phyloP scores from a whole-genome alignment of 192 early-diverging fungal genomes.

The Dispira simplex region DNA sequence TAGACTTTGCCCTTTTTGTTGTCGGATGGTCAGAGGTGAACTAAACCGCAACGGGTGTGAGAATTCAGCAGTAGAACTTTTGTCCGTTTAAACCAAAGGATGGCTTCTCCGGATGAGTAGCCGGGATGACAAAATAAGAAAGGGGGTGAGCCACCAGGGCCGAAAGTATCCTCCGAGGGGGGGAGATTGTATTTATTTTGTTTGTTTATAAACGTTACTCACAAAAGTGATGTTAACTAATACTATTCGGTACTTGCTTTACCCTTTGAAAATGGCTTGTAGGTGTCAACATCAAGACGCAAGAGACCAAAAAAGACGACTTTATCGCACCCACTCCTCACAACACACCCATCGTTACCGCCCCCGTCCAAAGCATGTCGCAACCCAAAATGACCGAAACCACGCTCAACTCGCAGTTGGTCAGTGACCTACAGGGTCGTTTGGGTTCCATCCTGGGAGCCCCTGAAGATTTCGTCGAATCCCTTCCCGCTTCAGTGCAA shows the following conservation, averaged over 20 bases:
- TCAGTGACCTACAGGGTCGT: conserved; percentile 60
- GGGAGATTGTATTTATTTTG: too few relatives aligned
- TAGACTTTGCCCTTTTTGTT: neutral
- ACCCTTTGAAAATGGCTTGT: conserved; percentile 15
- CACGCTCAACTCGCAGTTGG: conserved; percentile 39
- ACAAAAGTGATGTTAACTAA: too few relatives aligned
- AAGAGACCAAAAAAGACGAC: conserved; percentile 25
- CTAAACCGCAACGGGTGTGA: too few relatives aligned
- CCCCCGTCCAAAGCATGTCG: conserved; percentile 17
- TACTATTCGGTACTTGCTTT: too few relatives aligned
- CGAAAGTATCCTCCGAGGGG: too few relatives aligned
- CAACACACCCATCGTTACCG: conserved; percentile 41
- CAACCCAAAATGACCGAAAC: conserved; percentile 1
- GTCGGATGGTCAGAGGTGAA: too few relatives aligned
- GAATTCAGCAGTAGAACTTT: too few relatives aligned
- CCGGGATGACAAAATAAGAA: too few relatives aligned
- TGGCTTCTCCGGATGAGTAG: too few relatives aligned
- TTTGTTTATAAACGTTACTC: too few relatives aligned
- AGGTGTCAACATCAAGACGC: conserved; percentile 41
- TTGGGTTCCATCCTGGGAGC: conserved; percentile 67
- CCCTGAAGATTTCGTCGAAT: conserved; percentile 52
- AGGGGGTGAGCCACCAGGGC: too few relatives aligned
- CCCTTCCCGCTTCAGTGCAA: conserved; percentile 61
- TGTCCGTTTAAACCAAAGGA: too few relatives aligned
- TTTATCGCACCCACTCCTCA: conserved; percentile 38